Percentiles rank a stretch among this genome's conserved stretches.
phyloP scores from a whole-genome alignment of 345 rosid species.

The Hibiscus mutabilis region DNA sequence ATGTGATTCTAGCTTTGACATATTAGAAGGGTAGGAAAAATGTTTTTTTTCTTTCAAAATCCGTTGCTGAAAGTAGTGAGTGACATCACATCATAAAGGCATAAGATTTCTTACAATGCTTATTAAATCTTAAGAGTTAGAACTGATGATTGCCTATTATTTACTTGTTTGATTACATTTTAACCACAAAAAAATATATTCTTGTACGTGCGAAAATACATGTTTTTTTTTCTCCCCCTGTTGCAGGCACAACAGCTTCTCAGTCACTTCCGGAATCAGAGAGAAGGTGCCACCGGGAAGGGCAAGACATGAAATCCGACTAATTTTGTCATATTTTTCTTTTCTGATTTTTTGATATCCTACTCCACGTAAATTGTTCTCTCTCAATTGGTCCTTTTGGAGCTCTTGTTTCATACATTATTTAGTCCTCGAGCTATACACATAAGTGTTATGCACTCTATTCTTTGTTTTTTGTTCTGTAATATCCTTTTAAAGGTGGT shows the following conservation, averaged over 20 bases:
- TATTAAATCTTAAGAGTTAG: background rate
- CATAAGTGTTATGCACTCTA: conserved; percentile 8
- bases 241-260: conserved; percentile 93
- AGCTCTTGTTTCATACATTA: conserved; percentile 3
- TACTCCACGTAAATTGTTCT: conserved; percentile 5
- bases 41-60: background rate
- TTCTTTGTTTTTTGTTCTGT: conserved; percentile 9
- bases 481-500: background rate
- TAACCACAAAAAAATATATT: background rate
- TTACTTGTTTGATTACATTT: background rate
- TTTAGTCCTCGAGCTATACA: conserved; percentile 14
- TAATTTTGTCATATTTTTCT: conserved; percentile 8
- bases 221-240: conserved; percentile 12
- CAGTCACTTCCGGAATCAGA: conserved; percentile 83
- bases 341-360: conserved; percentile 11
- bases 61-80: background rate
- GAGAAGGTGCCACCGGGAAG: conserved; percentile 59
- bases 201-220: conserved; percentile 10
- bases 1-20: background rate
- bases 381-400: background rate
- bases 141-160: background rate
- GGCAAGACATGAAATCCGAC: conserved; percentile 34
- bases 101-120: background rate
- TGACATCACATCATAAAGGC: background rate
- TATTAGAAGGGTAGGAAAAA: background rate